Evolutionary conservation across 805 yeast species (phyloP), one percentile per base, ranked within the genome.

Genomic region (Candida peoriensis): DNA sequence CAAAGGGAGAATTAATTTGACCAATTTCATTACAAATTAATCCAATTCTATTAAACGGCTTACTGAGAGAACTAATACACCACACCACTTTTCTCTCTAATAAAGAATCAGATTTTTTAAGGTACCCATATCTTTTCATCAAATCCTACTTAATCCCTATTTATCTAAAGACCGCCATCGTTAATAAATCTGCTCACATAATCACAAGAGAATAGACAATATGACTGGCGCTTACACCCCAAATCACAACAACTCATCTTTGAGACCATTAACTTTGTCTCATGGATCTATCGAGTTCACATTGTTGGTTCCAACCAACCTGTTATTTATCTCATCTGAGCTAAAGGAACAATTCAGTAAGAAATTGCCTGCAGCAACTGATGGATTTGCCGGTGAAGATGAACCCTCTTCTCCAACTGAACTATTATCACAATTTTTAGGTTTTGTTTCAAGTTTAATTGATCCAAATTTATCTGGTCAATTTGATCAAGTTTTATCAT

Each of bases 231-330:
- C 44, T 26, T 48, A 38, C 43, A 50, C 57, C 29, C 57, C 57
- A 33, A 52, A 42, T 38, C 55, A 44, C 36, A 47, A 45, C 30
- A 48, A 42, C 38, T 45, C 55, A 14, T 66, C 83, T 12, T 59
- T 75, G 50, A 77, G 97, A 66, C 96, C 97, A 23, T 72, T 93
- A 57, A 79, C 79, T 36, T 71, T 93, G 50, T 64, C 79, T 39
- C 95, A 87, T 55, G 97, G 96, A 39, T 66, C 84, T 14, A 76
- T 90, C 38, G 97, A 90, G 67, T 87, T 88, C 60, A 81, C 90
- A 15, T 67, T 90, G 35, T 71, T 89, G 52, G 88, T 93, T 37
- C 96, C 97, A 32, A 78, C 93, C 25, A 74, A 78, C 37, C 70
- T 80, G 36, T 82, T 84, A 55, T 76, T 87, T 52, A 75, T 79